Conservation (phyloP, 495 filamentous ascomycete species). For the Xylaria curta region DNA sequence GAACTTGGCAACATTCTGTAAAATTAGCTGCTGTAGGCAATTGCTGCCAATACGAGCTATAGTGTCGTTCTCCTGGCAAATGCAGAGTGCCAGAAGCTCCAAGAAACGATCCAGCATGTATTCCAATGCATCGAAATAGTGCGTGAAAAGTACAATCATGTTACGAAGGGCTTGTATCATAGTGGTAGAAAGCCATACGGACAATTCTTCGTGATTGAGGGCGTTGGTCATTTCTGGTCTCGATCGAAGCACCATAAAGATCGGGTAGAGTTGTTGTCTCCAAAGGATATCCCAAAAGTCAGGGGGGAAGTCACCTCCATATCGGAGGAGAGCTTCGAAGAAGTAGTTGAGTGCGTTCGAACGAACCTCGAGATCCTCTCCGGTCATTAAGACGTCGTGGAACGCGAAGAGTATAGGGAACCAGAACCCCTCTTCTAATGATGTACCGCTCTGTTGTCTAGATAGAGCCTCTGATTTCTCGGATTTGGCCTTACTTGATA, state of each 20-base stretch:
- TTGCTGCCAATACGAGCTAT: slow-evolving; percentile 98
- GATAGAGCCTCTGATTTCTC: slow-evolving; percentile 41
- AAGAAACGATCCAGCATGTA: slow-evolving; percentile 97
- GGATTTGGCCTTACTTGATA: slow-evolving; percentile 50
- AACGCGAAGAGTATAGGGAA: slow-evolving; percentile 97
- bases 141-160: slow-evolving; percentile 98
- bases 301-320: slow-evolving; percentile 88
- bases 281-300: slow-evolving; percentile 99
- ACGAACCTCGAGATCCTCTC: slow-evolving; percentile 96
- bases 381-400: slow-evolving; percentile 98
- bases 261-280: slow-evolving; percentile 94
- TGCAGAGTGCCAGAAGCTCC: slow-evolving; percentile 91
- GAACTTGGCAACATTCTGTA: slow-evolving; percentile 95
- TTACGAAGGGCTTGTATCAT: slow-evolving; percentile 99
- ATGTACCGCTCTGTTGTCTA: slow-evolving; percentile 61
- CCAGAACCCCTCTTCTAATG: slow-evolving; percentile 96
- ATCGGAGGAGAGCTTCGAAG: slow-evolving; percentile 87
- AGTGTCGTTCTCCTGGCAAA: slow-evolving; percentile 98
- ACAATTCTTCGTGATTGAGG: slow-evolving; percentile 90
- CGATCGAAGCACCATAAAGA: slow-evolving; percentile 96
- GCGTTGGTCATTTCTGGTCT: slow-evolving; percentile 95
- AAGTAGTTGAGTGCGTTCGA: slow-evolving; percentile 94
- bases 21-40: slow-evolving; percentile 92
- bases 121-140: slow-evolving; percentile 94
- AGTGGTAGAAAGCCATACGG: slow-evolving; percentile 98